A percentile compares a stretch with the other conserved stretches of the same genome.
These are phyloP conservation scores for Austroboletus eburneus DNA, from an alignment of 768 basidiomycete genomes.

Conservation along the genomic window DNA sequence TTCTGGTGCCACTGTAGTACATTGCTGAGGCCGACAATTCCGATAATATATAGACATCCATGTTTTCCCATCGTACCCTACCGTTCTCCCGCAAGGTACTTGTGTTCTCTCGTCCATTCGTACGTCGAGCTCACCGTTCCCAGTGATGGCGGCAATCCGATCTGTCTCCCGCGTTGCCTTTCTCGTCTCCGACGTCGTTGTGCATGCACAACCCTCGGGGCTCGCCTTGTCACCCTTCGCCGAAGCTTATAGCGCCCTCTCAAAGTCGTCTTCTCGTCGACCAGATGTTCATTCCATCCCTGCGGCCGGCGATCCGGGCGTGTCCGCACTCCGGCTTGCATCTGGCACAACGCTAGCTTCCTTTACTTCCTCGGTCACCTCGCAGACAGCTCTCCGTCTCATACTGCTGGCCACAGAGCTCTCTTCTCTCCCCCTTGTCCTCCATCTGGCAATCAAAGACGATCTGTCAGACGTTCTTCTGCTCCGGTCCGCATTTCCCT, in stretches of 20 bases:
- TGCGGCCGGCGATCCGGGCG: conserved; percentile 61
- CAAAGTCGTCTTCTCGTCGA: conserved; percentile 33
- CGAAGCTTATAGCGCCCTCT: conserved; percentile 28
- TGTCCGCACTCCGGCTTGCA: conserved; percentile 49
- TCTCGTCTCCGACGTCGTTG: conserved; percentile 60
- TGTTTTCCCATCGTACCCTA: too few relatives aligned
- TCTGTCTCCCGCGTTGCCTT: conserved; percentile 68
- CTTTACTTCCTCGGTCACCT: conserved; percentile 50
- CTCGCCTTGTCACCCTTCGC: conserved; percentile 40
- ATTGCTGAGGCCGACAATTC: too few relatives aligned
- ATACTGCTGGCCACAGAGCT: conserved; percentile 68
- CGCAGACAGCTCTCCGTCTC: conserved; percentile 54
- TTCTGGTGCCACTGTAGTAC: too few relatives aligned
- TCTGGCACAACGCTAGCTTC: conserved; percentile 45
- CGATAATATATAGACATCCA: too few relatives aligned
- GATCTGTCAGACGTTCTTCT: conserved; percentile 74
- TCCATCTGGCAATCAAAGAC: conserved; percentile 62
- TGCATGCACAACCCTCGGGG: conserved; percentile 50
- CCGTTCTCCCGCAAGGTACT: conserved; percentile 6
- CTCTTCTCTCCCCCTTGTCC: conserved; percentile 57
- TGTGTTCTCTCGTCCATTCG: background rate
- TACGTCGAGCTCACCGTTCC: conserved; percentile 5
- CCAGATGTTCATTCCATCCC: conserved; percentile 50
- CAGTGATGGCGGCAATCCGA: conserved; percentile 27
- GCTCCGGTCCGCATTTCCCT: conserved; percentile 75